phyloP scores from a whole-genome alignment of 495 filamentous ascomycete genomes.

The Cercophora scortea region DNA sequence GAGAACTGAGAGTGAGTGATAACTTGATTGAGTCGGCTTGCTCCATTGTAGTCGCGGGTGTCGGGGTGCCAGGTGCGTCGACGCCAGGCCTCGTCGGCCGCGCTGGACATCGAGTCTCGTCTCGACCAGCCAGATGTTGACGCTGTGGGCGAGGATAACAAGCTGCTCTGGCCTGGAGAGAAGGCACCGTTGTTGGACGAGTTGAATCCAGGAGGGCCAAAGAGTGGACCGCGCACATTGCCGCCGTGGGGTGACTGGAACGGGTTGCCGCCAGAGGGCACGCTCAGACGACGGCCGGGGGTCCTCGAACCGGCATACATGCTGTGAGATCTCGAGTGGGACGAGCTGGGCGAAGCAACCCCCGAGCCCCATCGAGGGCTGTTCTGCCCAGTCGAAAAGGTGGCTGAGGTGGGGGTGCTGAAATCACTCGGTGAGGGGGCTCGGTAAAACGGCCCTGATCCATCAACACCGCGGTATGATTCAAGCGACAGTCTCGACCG shows the following conservation, averaged over 20 bases:
- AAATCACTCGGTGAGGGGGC: constrained; percentile 60
- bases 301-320: constrained; percentile 60
- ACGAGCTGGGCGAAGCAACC: constrained; percentile 60
- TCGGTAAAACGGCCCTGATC: constrained; percentile 40
- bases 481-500: constrained; percentile 57
- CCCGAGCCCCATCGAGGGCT: constrained; percentile 63
- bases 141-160: constrained; percentile 61
- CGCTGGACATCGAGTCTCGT: constrained; percentile 49
- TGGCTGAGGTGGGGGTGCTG: constrained; percentile 67
- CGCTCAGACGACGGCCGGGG: constrained; percentile 68
- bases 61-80: constrained; percentile 87
- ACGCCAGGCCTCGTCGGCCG: constrained; percentile 68
- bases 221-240: constrained; percentile 49
- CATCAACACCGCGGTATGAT: constrained; percentile 42
- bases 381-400: constrained; percentile 61
- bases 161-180: constrained; percentile 44
- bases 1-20: constrained; percentile 55
- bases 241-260: constrained; percentile 60
- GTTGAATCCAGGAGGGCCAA: constrained; percentile 45
- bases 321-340: constrained; percentile 53
- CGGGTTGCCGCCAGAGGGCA: constrained; percentile 67
- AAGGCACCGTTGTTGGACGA: constrained; percentile 46
- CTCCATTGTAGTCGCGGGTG: constrained; percentile 44
- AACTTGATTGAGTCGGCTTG: constrained; percentile 41
- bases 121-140: constrained; percentile 57